phyloP scores from a whole-genome alignment of 2,329 filamentous ascomycete species.

The Hypoxylon rubiginosum region DNA sequence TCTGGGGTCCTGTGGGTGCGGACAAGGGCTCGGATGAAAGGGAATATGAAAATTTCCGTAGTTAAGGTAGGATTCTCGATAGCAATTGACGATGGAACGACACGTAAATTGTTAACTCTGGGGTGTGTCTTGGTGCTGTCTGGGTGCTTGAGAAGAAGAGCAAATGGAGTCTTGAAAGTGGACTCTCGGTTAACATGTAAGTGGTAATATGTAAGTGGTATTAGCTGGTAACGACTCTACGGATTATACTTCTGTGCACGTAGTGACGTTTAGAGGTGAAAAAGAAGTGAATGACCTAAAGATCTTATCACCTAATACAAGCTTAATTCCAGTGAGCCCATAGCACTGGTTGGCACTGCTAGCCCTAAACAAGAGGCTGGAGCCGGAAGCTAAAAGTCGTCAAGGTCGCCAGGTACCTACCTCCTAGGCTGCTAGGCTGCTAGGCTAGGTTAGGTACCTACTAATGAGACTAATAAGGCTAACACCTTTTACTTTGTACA shows the following conservation, averaged over 20 bases:
- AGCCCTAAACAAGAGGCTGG: constrained; percentile 12
- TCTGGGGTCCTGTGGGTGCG: constrained; percentile 35
- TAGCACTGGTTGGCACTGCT: neutral
- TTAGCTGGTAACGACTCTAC: neutral
- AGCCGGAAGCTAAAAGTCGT: constrained; percentile 4
- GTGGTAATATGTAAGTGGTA: no score
- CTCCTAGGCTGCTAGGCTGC: no score
- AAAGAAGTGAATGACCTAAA: neutral
- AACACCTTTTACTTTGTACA: neutral
- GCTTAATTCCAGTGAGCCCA: neutral
- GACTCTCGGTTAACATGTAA: neutral
- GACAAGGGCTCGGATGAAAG: constrained; percentile 43
- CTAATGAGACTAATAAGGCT: neutral
- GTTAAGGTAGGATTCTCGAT: constrained; percentile 30
- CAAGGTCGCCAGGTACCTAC: no score
- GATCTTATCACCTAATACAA: neutral
- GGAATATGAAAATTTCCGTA: constrained; percentile 41
- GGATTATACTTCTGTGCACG: neutral
- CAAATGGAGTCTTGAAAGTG: neutral
- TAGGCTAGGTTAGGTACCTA: no score
- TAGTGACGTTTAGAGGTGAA: neutral
- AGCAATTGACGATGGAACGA: constrained; percentile 17
- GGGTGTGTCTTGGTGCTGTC: no score
- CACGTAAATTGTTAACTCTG: neutral
- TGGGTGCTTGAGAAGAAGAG: constrained; percentile 18